phyloP scores from a whole-genome alignment of 176 grass and related monocot genomes.

The Triticum aestivum region DNA sequence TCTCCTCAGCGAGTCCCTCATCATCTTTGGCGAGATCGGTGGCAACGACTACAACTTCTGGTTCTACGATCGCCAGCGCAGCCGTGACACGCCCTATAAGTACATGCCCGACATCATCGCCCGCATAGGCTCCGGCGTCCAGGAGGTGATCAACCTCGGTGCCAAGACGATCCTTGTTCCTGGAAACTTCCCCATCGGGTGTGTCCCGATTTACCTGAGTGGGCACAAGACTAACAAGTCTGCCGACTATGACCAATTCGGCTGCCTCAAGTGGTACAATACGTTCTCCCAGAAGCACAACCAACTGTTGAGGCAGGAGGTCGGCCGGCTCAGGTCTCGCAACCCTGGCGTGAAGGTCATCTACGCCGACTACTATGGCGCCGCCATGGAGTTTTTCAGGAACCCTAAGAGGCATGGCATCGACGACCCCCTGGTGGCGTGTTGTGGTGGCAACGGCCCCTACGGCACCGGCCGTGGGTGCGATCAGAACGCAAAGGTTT shows the following conservation, averaged over 20 bases:
- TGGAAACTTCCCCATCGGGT: background rate
- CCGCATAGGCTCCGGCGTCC: slow-evolving; percentile 18
- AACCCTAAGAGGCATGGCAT: background rate
- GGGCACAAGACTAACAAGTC: background rate
- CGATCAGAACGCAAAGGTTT: background rate
- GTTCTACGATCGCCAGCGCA: too few relatives aligned
- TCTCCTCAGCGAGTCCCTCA: too few relatives aligned
- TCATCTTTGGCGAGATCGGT: too few relatives aligned
- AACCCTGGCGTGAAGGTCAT: slow-evolving; percentile 36
- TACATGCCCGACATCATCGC: slow-evolving; percentile 3
- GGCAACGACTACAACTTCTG: too few relatives aligned
- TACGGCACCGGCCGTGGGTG: background rate
- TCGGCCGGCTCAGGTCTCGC: background rate
- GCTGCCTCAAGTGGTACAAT: slow-evolving; percentile 43
- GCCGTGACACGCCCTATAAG: too few relatives aligned
- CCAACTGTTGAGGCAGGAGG: background rate
- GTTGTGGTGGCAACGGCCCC: background rate
- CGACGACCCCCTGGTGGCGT: background rate
- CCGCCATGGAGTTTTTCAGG: slow-evolving; percentile 26
- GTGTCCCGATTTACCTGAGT: background rate
- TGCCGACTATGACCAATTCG: slow-evolving; percentile 29
- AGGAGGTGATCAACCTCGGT: slow-evolving; percentile 24
- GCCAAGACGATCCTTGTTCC: too few relatives aligned
- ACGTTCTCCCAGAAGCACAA: slow-evolving; percentile 41
- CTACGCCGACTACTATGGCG: background rate